Percentiles rank a stretch among this genome's conserved stretches.
Evolutionary conservation across 306 rosid genomes (phyloP).

Genomic region (Biancaea sappan): DNA sequence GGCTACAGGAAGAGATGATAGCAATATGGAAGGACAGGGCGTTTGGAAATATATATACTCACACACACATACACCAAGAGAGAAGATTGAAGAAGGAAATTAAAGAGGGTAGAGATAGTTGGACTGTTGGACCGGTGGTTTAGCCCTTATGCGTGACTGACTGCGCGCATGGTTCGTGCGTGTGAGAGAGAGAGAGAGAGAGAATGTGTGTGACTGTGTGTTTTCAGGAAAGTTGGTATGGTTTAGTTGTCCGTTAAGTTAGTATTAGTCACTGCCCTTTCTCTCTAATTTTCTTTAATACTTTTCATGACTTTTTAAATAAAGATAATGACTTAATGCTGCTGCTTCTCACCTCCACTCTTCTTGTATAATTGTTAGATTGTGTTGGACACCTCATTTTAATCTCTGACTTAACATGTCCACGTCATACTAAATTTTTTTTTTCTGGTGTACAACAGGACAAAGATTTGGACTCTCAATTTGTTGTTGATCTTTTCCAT

Average conservation of each 20-base stretch:
- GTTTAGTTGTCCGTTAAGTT: not conserved
- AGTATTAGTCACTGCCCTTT: not conserved
- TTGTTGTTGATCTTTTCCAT: too few species aligned
- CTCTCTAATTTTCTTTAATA: not conserved
- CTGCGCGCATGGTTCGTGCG: constrained; percentile 40
- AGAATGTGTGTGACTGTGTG: not conserved
- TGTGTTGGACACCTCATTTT: too few species aligned
- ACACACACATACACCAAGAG: not conserved
- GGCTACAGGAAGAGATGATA: not conserved
- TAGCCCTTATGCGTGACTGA: constrained; percentile 31
- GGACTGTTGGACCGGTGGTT: constrained; percentile 77
- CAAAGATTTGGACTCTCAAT: too few species aligned
- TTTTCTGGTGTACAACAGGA: too few species aligned
- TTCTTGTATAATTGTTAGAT: too few species aligned
- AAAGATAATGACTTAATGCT: too few species aligned
- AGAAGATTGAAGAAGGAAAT: not conserved
- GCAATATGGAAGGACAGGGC: not conserved
- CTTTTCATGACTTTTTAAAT: not conserved
- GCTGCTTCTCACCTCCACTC: too few species aligned
- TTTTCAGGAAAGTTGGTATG: not conserved
- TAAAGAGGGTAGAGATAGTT: constrained; percentile 37
- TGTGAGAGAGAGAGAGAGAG: constrained; percentile 14
- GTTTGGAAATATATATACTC: not conserved
- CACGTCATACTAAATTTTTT: too few species aligned
- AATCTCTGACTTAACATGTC: too few species aligned